Percentiles rank a stretch among this genome's conserved stretches.
phyloP scores from a whole-genome alignment of 345 rosid species.

The Salix caprea region DNA sequence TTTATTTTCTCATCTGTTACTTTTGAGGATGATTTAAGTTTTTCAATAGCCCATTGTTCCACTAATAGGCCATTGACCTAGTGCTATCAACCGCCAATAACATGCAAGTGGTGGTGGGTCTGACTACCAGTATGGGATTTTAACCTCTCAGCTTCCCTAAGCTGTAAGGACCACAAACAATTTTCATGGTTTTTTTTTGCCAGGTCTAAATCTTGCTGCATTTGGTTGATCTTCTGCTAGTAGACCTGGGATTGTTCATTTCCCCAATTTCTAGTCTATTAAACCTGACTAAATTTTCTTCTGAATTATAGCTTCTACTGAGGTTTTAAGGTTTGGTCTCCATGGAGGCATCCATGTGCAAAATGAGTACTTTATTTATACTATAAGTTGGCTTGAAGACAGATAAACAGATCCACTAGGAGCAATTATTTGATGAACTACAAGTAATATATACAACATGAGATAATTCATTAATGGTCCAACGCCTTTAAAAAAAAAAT shows the following conservation, averaged over 20 bases:
- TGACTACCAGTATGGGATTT: too few species aligned
- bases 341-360: neutral
- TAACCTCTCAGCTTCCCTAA: too few species aligned
- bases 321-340: neutral
- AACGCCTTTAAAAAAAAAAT: neutral
- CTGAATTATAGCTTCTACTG: neutral
- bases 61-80: too few species aligned
- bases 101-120: too few species aligned
- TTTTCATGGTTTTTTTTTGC: neutral
- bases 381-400: neutral
- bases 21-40: neutral
- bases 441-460: neutral
- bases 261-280: neutral
- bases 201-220: neutral
- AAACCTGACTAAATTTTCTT: neutral
- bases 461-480: neutral
- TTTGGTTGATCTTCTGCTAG: neutral
- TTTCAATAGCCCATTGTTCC: neutral
- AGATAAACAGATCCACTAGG: neutral
- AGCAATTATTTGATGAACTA: neutral
- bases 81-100: too few species aligned
- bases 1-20: neutral
- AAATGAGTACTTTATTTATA: neutral
- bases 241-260: neutral
- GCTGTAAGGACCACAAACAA: too few species aligned